Evolutionary conservation across 192 early-diverging fungal genomes (phyloP).

Genomic region (Entrophospora sp.): DNA sequence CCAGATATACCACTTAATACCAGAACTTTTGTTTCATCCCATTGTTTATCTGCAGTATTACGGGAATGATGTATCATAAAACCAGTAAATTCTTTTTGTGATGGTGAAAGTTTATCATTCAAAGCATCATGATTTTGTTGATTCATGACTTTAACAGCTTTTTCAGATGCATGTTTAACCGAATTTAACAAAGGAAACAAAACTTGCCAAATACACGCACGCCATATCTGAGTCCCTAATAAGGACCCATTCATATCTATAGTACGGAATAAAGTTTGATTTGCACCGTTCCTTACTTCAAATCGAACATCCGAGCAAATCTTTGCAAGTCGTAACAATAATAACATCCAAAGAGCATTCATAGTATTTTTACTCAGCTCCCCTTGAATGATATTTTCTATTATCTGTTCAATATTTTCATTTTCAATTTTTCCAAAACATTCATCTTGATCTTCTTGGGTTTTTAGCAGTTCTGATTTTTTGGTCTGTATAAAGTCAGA

Average conservation of each 20-base stretch:
- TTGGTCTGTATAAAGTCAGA: constrained; percentile 80
- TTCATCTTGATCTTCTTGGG: not conserved
- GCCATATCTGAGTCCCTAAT: constrained; percentile 71
- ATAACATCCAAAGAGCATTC: constrained; percentile 79
- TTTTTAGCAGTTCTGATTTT: constrained; percentile 46
- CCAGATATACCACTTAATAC: constrained; percentile 62
- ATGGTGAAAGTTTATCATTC: constrained; percentile 28
- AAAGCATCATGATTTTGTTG: constrained; percentile 20
- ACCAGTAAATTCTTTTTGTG: constrained; percentile 29
- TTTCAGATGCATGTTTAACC: constrained; percentile 45
- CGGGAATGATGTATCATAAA: constrained; percentile 51
- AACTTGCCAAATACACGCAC: constrained; percentile 76
- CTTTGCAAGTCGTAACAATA: constrained; percentile 72
- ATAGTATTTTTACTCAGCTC: constrained; percentile 26
- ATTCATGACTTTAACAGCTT: constrained; percentile 33
- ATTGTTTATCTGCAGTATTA: constrained; percentile 64
- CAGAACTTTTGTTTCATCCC: constrained; percentile 83
- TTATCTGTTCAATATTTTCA: constrained; percentile 15
- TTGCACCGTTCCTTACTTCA: constrained; percentile 89
- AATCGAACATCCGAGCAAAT: constrained; percentile 79
- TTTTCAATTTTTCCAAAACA: not conserved
- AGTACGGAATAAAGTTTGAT: constrained; percentile 91
- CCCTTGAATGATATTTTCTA: constrained; percentile 31
- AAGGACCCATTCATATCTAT: constrained; percentile 78
- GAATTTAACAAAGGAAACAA: constrained; percentile 74